These are phyloP conservation scores for Boletus rex-veris DNA, from an alignment of 768 basidiomycete species.

Conservation along the genomic window DNA sequence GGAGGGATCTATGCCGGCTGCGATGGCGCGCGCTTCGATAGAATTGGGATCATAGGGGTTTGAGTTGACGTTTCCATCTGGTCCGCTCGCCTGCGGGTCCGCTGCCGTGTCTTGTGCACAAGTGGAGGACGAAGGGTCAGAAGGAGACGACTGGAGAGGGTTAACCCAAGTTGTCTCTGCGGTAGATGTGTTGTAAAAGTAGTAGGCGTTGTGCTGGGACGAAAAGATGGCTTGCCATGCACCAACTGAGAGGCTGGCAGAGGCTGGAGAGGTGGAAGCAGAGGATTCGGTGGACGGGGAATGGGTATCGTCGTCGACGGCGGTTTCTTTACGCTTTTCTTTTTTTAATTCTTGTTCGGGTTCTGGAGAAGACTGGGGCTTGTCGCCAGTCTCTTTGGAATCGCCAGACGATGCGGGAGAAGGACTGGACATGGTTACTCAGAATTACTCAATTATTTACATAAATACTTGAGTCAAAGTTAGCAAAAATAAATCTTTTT, in stretches of 20 bases:
- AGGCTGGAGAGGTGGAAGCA: neutral
- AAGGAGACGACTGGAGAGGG: slow-evolving; percentile 49
- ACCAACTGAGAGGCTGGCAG: slow-evolving; percentile 23
- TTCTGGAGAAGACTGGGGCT: neutral
- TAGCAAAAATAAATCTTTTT: slow-evolving; percentile 10
- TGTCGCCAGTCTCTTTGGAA: neutral
- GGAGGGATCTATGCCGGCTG: slow-evolving; percentile 80
- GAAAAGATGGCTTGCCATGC: slow-evolving; percentile 84
- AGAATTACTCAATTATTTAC: too few relatives aligned
- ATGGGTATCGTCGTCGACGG: neutral
- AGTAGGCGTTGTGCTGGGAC: slow-evolving; percentile 74
- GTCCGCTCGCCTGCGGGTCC: slow-evolving; percentile 22
- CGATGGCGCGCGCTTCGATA: slow-evolving; percentile 65
- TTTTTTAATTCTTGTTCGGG: slow-evolving; percentile 1
- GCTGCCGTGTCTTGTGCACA: slow-evolving; percentile 16
- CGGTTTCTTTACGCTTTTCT: slow-evolving; percentile 3
- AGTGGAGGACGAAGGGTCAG: slow-evolving; percentile 20
- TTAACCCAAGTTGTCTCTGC: slow-evolving; percentile 84
- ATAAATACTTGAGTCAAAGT: neutral
- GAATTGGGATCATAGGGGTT: slow-evolving; percentile 38
- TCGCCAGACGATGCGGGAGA: neutral
- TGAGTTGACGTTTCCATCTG: slow-evolving; percentile 10
- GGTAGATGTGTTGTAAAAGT: slow-evolving; percentile 76
- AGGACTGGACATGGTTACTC: slow-evolving; percentile 13
- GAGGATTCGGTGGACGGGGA: neutral